Conservation (phyloP, 139 green algal genomes). For the Trebouxia sp. region DNA sequence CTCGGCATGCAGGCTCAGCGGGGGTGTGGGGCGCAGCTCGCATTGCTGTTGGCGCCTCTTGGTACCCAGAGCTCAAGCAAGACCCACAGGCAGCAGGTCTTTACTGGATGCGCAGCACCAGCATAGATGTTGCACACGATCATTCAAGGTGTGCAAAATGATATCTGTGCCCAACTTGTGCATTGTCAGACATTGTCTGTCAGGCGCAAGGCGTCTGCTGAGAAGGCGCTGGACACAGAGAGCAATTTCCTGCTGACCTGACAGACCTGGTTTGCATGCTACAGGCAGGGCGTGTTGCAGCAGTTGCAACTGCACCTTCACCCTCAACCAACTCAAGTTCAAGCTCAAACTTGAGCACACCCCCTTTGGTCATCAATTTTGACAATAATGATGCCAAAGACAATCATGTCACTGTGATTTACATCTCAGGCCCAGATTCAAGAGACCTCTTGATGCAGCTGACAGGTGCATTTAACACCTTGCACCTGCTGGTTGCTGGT, state of each 20-base stretch:
- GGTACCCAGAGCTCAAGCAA: neutral
- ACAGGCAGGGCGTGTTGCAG: neutral
- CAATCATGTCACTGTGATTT: slow-evolving; percentile 51
- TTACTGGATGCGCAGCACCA: neutral
- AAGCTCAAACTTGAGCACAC: slow-evolving; percentile 11
- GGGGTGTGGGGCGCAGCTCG: neutral
- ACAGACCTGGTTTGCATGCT: neutral
- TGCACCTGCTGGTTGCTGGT: slow-evolving; percentile 67
- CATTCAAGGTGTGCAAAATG: neutral
- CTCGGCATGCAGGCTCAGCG: neutral
- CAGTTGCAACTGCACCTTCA: neutral
- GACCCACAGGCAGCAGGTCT: neutral
- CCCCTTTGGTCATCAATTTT: slow-evolving; percentile 46
- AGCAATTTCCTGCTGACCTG: no score
- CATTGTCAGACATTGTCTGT: neutral
- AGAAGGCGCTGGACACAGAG: no score
- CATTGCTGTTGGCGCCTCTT: neutral
- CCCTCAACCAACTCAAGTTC: no score
- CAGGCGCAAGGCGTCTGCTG: no score
- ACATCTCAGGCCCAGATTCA: slow-evolving; percentile 28
- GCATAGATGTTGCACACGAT: neutral
- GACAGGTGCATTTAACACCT: slow-evolving; percentile 59
- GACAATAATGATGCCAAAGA: slow-evolving; percentile 59
- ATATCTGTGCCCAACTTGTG: neutral
- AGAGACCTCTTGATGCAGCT: slow-evolving; percentile 66